Evolutionary conservation across 495 filamentous ascomycete species (phyloP), one percentile per base, ranked within the genome.

Genomic region (Choiromyces venosus): DNA sequence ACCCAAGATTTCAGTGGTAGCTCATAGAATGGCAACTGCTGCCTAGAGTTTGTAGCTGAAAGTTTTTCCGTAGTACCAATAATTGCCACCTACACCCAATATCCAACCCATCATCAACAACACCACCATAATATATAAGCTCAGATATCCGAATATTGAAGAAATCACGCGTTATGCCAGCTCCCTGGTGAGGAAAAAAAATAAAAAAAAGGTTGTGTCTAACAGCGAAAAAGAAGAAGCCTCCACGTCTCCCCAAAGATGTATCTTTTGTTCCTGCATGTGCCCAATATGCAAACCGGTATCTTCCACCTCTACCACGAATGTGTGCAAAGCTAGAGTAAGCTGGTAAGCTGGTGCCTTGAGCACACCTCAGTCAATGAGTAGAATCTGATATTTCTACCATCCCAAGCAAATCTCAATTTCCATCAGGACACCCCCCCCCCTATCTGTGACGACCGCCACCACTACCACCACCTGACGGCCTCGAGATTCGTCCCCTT

Each of bases 331-430:
- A 18, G 52, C 52, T 61, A 33, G 52, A 61, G 52, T 61, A 61
- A 61, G 52, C 52, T 61, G 52, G 52, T 61, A 61, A 61, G 52
- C 52, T 61, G 52, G 52, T 61, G 52, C 52, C 52, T 61, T 61
- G 52, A 18, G 52, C 10, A 16, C 25, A 16, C n/a, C n/a, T 14
- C 52, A 29, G 52, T 33, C 52, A 61, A 33, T 61, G 25, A 61
- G 25, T 61, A 33, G 52, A 29, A 4, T 18, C 52, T 33, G 18
- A 61, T 18, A 33, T 16, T 61, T 61, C 52, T 12, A 12, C 9
- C 25, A 16, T 61, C 25, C 52, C 10, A 61, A 33, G 4, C 10
- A 33, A 16, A 61, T 61, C 12, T 61, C 52, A 56, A 29, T 4
- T 29, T 56, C n/a, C n/a, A 56, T 29, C n/a, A 29, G 8, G 52